These are phyloP conservation scores for Lactifluus pinguis DNA, from an alignment of 768 basidiomycete species.

Conservation along the genomic window DNA sequence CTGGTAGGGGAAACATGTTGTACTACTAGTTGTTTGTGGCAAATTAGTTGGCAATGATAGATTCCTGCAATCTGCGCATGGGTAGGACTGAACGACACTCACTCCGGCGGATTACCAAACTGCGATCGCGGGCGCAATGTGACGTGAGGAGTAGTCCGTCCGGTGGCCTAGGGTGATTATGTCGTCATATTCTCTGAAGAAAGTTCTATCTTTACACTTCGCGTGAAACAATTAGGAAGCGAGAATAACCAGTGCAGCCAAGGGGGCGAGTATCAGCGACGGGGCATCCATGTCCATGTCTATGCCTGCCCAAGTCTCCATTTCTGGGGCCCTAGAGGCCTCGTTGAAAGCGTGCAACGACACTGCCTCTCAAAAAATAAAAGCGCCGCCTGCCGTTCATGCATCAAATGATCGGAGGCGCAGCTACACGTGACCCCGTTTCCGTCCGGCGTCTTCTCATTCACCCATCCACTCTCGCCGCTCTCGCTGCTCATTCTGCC, in stretches of 20 bases:
- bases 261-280: neutral
- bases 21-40: neutral
- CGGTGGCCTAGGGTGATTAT: neutral
- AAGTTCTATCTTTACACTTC: neutral
- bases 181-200: neutral
- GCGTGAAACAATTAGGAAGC: neutral
- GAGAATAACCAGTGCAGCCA: neutral
- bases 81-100: too few relatives aligned
- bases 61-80: too few relatives aligned
- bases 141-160: neutral
- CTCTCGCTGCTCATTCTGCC: neutral
- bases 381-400: neutral
- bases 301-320: neutral
- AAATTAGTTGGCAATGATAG: neutral
- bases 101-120: neutral
- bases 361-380: slow-evolving; percentile 10
- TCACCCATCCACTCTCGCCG: neutral
- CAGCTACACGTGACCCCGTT: neutral
- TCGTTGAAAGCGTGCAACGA: slow-evolving; percentile 16
- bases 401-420: neutral
- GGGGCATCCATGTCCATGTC: neutral
- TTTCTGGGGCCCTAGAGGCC: slow-evolving; percentile 1
- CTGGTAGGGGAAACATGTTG: neutral
- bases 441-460: neutral
- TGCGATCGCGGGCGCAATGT: neutral